These are phyloP conservation scores for Filosporella fistucella DNA, from an alignment of 495 filamentous ascomycete genomes.

Conservation along the genomic window DNA sequence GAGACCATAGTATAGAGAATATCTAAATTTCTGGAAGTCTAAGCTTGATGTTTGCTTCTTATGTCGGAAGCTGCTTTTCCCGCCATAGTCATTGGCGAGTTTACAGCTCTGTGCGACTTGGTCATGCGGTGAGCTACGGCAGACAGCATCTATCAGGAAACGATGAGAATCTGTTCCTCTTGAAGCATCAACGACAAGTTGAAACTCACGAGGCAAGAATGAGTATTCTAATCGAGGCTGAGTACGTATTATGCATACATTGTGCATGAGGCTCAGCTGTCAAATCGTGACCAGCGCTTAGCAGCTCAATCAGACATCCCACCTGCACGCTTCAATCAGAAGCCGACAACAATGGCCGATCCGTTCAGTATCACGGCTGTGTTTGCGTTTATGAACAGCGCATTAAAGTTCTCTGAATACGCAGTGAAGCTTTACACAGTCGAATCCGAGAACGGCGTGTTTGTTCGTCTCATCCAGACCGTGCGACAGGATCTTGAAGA, in stretches of 20 bases:
- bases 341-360: constrained; percentile 8
- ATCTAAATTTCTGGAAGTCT: too few relatives aligned
- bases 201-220: too few relatives aligned
- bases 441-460: constrained; percentile 22
- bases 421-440: constrained; percentile 16
- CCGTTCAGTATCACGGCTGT: constrained; percentile 14
- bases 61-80: too few relatives aligned
- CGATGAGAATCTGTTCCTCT: too few relatives aligned
- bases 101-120: neutral
- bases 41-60: too few relatives aligned
- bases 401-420: constrained; percentile 26
- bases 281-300: neutral
- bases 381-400: constrained; percentile 21
- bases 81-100: too few relatives aligned
- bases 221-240: too few relatives aligned
- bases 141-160: too few relatives aligned
- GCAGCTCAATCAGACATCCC: neutral
- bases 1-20: too few relatives aligned
- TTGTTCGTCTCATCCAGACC: constrained; percentile 24
- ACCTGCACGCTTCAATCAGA: neutral
- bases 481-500: constrained; percentile 25
- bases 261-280: neutral
- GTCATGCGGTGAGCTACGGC: neutral
- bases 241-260: too few relatives aligned
- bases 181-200: too few relatives aligned